Conservation (phyloP, 2,329 filamentous ascomycete genomes). For the Botrytis sinoallii region DNA sequence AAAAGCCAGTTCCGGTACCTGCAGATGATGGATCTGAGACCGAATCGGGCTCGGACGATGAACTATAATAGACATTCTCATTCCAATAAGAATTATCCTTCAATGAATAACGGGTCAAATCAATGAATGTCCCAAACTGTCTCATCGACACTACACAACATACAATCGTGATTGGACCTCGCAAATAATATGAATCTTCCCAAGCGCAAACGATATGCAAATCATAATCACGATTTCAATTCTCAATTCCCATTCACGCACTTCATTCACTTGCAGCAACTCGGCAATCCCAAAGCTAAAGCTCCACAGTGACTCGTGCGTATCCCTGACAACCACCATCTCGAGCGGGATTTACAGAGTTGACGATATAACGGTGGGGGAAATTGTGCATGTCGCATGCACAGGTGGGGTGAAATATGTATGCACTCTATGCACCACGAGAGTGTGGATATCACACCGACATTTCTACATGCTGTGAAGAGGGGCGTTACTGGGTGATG, state of each 20-base stretch:
- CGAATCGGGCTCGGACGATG: constrained; percentile 36
- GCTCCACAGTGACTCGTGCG: constrained; percentile 12
- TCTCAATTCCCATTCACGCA: neutral
- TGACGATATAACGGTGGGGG: constrained; percentile 3
- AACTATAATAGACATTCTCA: constrained; percentile 18
- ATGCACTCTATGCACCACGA: neutral
- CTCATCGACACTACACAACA: neutral
- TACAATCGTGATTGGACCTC: neutral
- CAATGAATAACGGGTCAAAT: neutral
- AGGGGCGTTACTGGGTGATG: constrained; percentile 2
- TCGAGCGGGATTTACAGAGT: neutral
- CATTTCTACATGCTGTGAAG: neutral
- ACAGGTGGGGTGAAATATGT: neutral
- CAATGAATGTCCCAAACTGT: neutral
- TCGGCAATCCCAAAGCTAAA: neutral
- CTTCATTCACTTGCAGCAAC: neutral
- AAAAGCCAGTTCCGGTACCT: constrained; percentile 19
- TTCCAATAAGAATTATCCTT: neutral
- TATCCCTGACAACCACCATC: constrained; percentile 15
- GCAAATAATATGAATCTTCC: neutral
- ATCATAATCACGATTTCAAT: constrained; percentile 1
- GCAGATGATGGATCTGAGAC: constrained; percentile 32
- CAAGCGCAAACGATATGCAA: neutral
- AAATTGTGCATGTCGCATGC: neutral
- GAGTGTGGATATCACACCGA: constrained; percentile 15